Evolutionary conservation across 768 basidiomycete genomes (phyloP).

Genomic region (Rhodotorula kratochvilovae): DNA sequence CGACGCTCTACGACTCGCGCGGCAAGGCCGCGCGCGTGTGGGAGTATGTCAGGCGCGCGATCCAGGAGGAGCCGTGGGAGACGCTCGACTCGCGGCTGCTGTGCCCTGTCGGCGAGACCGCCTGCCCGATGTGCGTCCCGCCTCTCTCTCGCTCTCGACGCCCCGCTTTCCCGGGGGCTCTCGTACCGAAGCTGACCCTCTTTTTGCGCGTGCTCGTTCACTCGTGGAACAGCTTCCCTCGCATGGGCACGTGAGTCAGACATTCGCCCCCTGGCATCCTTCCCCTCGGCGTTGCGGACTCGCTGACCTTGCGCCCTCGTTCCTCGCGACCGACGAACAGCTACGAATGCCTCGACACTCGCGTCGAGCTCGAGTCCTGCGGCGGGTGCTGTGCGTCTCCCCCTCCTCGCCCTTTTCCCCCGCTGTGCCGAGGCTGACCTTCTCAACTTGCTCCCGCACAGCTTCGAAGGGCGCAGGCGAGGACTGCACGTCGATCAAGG

Average conservation of each 20-base stretch:
- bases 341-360: conserved; percentile 14
- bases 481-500: conserved; percentile 54
- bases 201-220: not conserved
- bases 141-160: not conserved
- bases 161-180: not conserved
- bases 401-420: not conserved
- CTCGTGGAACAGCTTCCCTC: conserved; percentile 23
- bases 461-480: conserved; percentile 47
- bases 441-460: not conserved
- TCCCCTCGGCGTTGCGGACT: too few species aligned
- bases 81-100: conserved; percentile 26
- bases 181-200: not conserved
- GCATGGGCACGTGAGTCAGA: conserved; percentile 29
- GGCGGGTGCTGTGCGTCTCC: conserved; percentile 31
- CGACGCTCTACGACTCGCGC: not conserved
- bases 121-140: conserved; percentile 34
- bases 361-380: conserved; percentile 30
- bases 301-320: not conserved
- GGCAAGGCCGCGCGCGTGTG: conserved; percentile 2
- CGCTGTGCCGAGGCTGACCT: not conserved
- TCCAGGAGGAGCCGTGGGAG: conserved; percentile 33
- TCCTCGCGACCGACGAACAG: not conserved
- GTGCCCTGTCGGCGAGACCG: conserved; percentile 31
- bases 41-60: conserved; percentile 26
- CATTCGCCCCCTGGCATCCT: not conserved